Evolutionary conservation across 352 stramenopile species (phyloP), one percentile per base, ranked within the genome.

Genomic region (Phytophthora fragariae): DNA sequence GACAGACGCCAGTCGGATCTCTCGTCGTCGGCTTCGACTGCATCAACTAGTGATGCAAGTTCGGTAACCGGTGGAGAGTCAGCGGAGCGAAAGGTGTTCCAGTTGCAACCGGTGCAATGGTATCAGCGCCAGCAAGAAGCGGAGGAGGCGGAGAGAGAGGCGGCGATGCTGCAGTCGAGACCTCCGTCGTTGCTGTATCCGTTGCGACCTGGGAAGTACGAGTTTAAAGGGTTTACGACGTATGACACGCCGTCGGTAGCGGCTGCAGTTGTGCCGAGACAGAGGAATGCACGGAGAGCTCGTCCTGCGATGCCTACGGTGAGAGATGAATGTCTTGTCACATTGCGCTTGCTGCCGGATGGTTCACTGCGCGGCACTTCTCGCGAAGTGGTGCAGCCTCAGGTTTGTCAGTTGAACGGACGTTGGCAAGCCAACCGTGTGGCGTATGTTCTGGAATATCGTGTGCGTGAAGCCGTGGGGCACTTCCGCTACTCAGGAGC

Each of bases 321-420:
- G 11, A 82, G 81, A 37, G 84, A 93, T 63, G 75, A 91, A 35
- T 93, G 86, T 69, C 76, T 90, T 11, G 86, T 93, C 35, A 92
- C 82, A 1, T 71, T 93, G 61, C 73, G 80, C n/a, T 76, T 93
- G 24, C 64, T 84, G 12, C 69, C 84, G 6, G 82, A 88, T 66
- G 84, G 84, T 1, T 83, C 75, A 29, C 58, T 93, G 4, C 62
- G 67, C 6, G 86, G 86, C 15, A 89, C 72, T 7, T 93, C 86
- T 19, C 72, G 81, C 15, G 86, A 93, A 62, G 70, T 92, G 1
- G 72, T 83, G 41, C 83, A 91, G 54, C 86, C 86, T 5, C 86
- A 93, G 57, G 81, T 79, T 44, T 92, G 86, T 29, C 50, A 62
- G 0, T 62, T 93, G 19, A 65, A 61, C 9, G 86, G 86, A 47